Evolutionary conservation across 345 rosid species (phyloP).

Genomic region (Aurinia saxatilis): DNA sequence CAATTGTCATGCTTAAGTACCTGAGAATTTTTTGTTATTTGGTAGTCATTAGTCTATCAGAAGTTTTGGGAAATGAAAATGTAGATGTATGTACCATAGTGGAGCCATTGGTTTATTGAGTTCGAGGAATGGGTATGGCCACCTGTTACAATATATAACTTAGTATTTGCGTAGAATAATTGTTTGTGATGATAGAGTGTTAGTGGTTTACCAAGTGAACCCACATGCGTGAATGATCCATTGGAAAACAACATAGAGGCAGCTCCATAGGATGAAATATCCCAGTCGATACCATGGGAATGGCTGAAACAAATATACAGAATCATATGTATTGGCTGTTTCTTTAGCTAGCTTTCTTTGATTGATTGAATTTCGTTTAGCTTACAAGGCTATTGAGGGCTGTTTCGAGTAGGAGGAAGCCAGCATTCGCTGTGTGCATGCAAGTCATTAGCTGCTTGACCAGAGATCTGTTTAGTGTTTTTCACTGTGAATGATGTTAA

Average conservation of each 20-base stretch:
- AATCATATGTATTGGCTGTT: background rate
- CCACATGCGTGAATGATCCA: constrained; percentile 88
- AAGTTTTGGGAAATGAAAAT: too few species aligned
- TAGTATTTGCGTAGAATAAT: too few species aligned
- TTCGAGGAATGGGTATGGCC: constrained; percentile 90
- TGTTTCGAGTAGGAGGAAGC: constrained; percentile 55
- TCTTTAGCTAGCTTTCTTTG: background rate
- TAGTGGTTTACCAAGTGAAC: constrained; percentile 60
- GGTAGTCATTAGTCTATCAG: background rate
- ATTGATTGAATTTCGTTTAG: constrained; percentile 41
- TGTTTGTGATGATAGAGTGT: too few species aligned
- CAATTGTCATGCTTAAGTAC: constrained; percentile 51
- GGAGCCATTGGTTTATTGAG: constrained; percentile 64
- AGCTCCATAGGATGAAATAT: constrained; percentile 77
- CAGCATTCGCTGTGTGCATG: constrained; percentile 68
- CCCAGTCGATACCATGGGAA: constrained; percentile 87
- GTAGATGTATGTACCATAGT: constrained; percentile 39
- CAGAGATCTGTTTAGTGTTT: background rate
- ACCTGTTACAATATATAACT: constrained; percentile 39
- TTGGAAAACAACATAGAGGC: constrained; percentile 65
- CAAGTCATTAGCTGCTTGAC: constrained; percentile 63
- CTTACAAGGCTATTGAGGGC: constrained; percentile 72
- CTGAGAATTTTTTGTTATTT: constrained; percentile 27
- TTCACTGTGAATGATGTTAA: background rate
- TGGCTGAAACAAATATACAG: constrained; percentile 28